Percentiles rank a stretch among this genome's conserved stretches.
Evolutionary conservation across 2,329 filamentous ascomycete species (phyloP).

Genomic region (Colletotrichum tropicale): DNA sequence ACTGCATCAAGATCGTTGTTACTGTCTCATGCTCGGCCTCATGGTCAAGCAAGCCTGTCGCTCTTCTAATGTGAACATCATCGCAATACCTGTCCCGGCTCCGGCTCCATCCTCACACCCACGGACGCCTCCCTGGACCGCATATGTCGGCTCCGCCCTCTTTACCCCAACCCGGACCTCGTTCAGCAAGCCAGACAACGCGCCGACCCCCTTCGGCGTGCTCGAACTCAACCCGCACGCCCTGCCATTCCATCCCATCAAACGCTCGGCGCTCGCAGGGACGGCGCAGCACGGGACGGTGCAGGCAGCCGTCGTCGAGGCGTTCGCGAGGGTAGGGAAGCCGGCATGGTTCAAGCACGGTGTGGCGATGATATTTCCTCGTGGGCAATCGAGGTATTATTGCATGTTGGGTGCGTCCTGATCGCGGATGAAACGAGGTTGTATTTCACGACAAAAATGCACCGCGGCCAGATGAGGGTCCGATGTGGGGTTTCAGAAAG

Average conservation of each 20-base stretch:
- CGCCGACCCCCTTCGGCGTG: background rate
- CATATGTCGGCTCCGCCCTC: background rate
- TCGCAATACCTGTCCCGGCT: background rate
- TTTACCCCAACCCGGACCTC: background rate
- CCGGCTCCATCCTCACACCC: background rate
- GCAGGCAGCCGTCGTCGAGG: background rate
- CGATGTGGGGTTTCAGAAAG: background rate
- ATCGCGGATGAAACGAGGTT: background rate
- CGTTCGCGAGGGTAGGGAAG: background rate
- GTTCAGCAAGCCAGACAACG: background rate
- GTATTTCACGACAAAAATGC: background rate
- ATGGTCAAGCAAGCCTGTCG: background rate
- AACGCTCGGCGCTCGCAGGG: background rate
- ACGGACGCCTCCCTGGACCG: background rate
- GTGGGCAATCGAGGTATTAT: background rate
- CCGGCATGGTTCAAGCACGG: background rate
- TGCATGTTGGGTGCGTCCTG: background rate
- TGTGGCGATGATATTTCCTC: background rate
- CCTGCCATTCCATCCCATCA: background rate
- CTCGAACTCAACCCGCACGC: background rate
- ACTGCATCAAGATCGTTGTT: background rate
- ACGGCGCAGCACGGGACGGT: background rate
- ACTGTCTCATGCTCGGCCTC: background rate
- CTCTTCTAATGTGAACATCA: background rate
- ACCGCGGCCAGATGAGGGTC: background rate